Evolutionary conservation across 2,329 filamentous ascomycete species (phyloP).

Genomic region (Alternaria sp.): DNA sequence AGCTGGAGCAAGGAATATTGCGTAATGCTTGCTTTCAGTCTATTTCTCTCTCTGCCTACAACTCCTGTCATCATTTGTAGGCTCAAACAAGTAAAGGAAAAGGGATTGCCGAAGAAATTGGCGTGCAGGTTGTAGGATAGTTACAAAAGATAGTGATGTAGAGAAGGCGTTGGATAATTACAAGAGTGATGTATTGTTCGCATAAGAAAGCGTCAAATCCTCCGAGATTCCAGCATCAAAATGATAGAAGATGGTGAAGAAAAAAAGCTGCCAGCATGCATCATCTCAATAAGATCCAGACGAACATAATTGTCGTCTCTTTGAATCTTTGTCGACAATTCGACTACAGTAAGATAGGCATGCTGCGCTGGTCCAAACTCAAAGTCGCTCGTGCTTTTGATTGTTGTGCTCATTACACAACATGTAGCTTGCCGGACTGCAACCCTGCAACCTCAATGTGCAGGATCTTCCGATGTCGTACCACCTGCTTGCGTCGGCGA

Average conservation of each 20-base stretch:
- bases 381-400: conserved; percentile 14
- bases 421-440: neutral
- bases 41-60: neutral
- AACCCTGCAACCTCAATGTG: conserved; percentile 3
- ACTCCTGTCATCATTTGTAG: neutral
- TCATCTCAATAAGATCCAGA: neutral
- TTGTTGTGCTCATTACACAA: conserved; percentile 2
- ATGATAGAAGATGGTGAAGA: neutral
- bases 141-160: neutral
- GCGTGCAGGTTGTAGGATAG: neutral
- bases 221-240: conserved; percentile 3
- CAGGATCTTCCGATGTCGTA: conserved; percentile 5
- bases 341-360: neutral
- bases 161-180: conserved; percentile 13
- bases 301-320: neutral
- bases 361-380: conserved; percentile 6
- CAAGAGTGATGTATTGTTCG: conserved; percentile 13
- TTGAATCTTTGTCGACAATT: neutral
- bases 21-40: neutral
- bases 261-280: conserved; percentile 5
- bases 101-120: neutral
- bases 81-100: neutral
- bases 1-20: neutral
- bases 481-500: neutral
- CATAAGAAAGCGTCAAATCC: conserved; percentile 10